Evolutionary conservation across 768 basidiomycete species (phyloP), one percentile per base, ranked within the genome.

Genomic region (Rhizopogon sp.): DNA sequence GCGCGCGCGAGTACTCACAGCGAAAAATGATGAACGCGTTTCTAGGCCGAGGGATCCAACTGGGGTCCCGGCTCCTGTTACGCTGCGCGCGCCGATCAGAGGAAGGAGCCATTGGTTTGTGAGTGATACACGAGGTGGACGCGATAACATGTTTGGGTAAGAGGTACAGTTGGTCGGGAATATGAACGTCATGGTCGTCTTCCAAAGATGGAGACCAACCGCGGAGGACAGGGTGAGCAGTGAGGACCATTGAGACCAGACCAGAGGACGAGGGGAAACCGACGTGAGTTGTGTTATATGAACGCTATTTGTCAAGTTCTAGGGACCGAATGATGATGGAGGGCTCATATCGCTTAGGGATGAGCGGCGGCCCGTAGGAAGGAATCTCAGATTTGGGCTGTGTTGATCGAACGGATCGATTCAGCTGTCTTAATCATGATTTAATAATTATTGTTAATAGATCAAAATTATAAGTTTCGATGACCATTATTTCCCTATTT

Each of bases 11-110:
- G 63, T 79, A 88, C 58, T 85, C 79, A 62, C 85, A 84, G 33
- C 86, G 83, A 71, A 87, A 88, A 51, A 88, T 79, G 66, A 88
- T 85, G 70, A 88, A 88, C 43, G 82, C 75, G 57, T 88, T 88
- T 1, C 82, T 78, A 3, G 87, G 87, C 11, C 87, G 81, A 25
- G 84, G 81, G 37, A 86, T 77, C 78, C 80, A 82, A n/a, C 66
- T 69, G 1, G 84, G 79, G 55, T 84, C 79, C 9, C 72, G 71
- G 52, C 70, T 65, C 40, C 75, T 73, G 49, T 77, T 72, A 22
- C 69, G 66, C 44, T 68, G 69, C 33, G 73, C 67, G 6, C 72
- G 71, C 43, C 74, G 70, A 20, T 72, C 66, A n/a, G 72, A 73
- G n/a, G 75, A 74, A 49, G 73, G 62, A 35, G 70, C 64, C 17